Conservation (phyloP, 73 alveolate species). For the Tetrahymena malaccensis region DNA sequence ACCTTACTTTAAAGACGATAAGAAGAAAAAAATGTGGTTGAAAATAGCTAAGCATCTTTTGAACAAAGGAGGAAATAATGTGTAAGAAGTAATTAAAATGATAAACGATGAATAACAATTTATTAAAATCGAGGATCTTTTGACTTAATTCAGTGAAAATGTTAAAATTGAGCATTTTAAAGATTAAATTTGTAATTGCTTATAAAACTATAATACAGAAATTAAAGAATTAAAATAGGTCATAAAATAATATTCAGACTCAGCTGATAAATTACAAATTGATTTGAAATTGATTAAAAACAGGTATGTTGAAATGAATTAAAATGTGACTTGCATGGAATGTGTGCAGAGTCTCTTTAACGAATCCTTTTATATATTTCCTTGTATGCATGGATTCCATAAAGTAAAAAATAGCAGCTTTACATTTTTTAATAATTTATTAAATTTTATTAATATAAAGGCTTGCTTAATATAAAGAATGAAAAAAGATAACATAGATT, state of each 20-base stretch:
- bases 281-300: constrained; percentile 81
- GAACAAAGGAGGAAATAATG: constrained; percentile 51
- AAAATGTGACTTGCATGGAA: constrained; percentile 65
- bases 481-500: constrained; percentile 9
- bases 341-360: constrained; percentile 55
- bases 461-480: constrained; percentile 52
- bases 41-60: constrained; percentile 78
- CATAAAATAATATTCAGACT: constrained; percentile 74
- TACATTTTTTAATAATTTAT: background rate
- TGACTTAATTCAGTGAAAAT: constrained; percentile 87
- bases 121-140: constrained; percentile 92
- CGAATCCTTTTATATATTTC: constrained; percentile 75
- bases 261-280: constrained; percentile 80
- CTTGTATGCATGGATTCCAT: constrained; percentile 88
- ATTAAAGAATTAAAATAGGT: constrained; percentile 80
- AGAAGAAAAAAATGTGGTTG: constrained; percentile 89
- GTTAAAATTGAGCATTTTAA: constrained; percentile 87
- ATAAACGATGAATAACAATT: constrained; percentile 74
- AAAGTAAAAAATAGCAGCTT: constrained; percentile 26
- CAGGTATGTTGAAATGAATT: constrained; percentile 76
- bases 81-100: constrained; percentile 64
- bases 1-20: constrained; percentile 70
- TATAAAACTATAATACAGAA: constrained; percentile 82
- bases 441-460: background rate
- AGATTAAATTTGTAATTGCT: constrained; percentile 88